Percentiles rank a stretch among this genome's conserved stretches.
phyloP scores from a whole-genome alignment of 805 yeast species.

The Torulaspora indica region DNA sequence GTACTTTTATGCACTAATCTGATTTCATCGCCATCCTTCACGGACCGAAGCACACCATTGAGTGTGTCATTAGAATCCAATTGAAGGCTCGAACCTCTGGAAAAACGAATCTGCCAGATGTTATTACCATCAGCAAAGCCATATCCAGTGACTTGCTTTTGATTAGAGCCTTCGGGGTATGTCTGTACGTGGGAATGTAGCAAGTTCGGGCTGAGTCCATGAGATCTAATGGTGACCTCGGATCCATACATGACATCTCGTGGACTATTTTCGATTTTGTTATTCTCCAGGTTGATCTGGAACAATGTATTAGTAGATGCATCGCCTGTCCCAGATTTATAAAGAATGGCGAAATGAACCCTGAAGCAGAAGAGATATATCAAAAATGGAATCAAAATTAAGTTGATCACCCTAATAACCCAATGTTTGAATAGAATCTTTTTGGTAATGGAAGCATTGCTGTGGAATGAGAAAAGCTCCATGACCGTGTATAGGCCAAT shows the following conservation, averaged over 20 bases:
- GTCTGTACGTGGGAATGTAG: constrained; percentile 69
- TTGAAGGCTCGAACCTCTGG: constrained; percentile 37
- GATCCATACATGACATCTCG: constrained; percentile 61
- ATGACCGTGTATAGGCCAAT: constrained; percentile 56
- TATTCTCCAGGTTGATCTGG: constrained; percentile 77
- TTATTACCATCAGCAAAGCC: constrained; percentile 71
- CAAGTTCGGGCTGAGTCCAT: constrained; percentile 69
- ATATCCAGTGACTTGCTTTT: constrained; percentile 76
- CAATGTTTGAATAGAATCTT: constrained; percentile 57
- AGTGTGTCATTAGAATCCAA: constrained; percentile 33
- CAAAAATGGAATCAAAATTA: constrained; percentile 66
- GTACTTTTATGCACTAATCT: constrained; percentile 62
- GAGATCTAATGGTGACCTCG: constrained; percentile 45
- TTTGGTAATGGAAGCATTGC: constrained; percentile 39
- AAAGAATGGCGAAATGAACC: constrained; percentile 70
- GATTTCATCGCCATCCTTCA: constrained; percentile 56
- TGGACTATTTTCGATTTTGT: constrained; percentile 61
- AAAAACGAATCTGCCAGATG: constrained; percentile 56
- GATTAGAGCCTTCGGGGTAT: constrained; percentile 73
- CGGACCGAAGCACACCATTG: constrained; percentile 21
- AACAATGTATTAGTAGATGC: constrained; percentile 84
- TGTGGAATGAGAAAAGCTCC: constrained; percentile 47
- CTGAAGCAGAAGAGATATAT: constrained; percentile 73
- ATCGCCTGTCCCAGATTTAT: constrained; percentile 87
- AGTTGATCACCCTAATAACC: constrained; percentile 56